Evolutionary conservation across 164 flowering plant genomes (phyloP).

Genomic region (Piper longum): DNA sequence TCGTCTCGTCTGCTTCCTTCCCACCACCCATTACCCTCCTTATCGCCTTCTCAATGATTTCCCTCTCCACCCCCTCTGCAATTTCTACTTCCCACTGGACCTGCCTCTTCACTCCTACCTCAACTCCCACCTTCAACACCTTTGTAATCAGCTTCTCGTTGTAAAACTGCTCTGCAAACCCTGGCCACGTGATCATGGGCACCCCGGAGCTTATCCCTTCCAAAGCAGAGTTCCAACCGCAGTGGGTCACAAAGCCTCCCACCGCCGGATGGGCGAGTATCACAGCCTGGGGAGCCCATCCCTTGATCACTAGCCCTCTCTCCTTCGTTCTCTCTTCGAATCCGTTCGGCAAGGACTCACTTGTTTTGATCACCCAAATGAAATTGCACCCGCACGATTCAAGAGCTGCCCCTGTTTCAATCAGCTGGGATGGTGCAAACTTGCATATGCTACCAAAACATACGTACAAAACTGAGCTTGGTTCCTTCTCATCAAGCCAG

Average conservation of each 20-base stretch:
- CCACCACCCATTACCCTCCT: slow-evolving; percentile 14
- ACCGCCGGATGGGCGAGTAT: slow-evolving; percentile 37
- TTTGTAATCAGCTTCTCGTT: slow-evolving; percentile 43
- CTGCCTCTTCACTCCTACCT: slow-evolving; percentile 13
- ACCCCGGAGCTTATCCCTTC: slow-evolving; percentile 38
- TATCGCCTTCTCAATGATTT: slow-evolving; percentile 15
- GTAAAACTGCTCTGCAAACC: slow-evolving; percentile 41
- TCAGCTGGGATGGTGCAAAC: slow-evolving; percentile 14
- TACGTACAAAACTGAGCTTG: slow-evolving; percentile 12
- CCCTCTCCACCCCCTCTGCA: slow-evolving; percentile 2
- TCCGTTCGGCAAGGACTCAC: slow-evolving; percentile 3
- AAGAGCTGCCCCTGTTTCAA: slow-evolving; percentile 36
- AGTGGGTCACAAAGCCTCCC: slow-evolving; percentile 52
- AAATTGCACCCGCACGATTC: slow-evolving; percentile 27
- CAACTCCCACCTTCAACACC: slow-evolving; percentile 25
- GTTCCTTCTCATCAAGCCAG: slow-evolving; percentile 16
- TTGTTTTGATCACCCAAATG: slow-evolving; percentile 4
- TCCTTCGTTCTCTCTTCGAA: slow-evolving; percentile 10
- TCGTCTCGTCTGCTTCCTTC: slow-evolving; percentile 18
- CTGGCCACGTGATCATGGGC: slow-evolving; percentile 59
- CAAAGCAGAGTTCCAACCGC: slow-evolving; percentile 59
- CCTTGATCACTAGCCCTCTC: slow-evolving; percentile 38
- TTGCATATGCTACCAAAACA: slow-evolving; percentile 12
- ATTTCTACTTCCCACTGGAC: not conserved
- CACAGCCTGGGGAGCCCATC: slow-evolving; percentile 63